These are phyloP conservation scores for Escallonia herrerae DNA, from an alignment of 129 eudicot genomes.

Conservation along the genomic window DNA sequence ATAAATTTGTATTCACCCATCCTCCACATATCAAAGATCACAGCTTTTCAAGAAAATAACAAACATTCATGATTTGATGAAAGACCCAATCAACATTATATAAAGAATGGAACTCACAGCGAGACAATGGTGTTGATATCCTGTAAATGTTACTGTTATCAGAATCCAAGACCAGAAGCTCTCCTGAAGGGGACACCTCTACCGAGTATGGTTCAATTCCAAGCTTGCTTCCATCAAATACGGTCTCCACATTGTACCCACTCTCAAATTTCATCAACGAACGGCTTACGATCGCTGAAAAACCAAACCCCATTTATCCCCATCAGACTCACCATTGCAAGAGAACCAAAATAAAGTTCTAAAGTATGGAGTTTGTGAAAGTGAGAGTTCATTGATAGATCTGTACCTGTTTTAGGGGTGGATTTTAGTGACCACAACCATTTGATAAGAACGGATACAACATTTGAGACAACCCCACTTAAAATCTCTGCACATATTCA, in stretches of 20 bases:
- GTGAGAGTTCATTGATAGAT: background rate
- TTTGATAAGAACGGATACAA: conserved; percentile 63
- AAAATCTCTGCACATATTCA: conserved; percentile 51
- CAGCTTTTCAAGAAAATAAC: background rate
- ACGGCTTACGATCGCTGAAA: conserved; percentile 64
- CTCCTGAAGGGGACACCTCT: conserved; percentile 64
- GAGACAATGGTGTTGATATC: conserved; percentile 75
- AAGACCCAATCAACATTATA: background rate
- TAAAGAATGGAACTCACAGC: conserved; percentile 46
- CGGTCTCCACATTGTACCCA: conserved; percentile 87
- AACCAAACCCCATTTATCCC: conserved; percentile 6
- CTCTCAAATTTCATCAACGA: conserved; percentile 92
- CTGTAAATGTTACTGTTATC: conserved; percentile 73
- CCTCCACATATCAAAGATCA: background rate
- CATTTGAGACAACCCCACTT: conserved; percentile 71
- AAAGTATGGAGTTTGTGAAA: background rate
- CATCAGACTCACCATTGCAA: background rate
- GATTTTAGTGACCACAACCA: conserved; percentile 88
- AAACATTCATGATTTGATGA: background rate
- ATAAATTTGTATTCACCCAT: no score
- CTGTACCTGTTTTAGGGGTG: conserved; percentile 37
- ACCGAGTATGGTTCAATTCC: conserved; percentile 92
- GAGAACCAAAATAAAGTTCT: background rate
- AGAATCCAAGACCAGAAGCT: conserved; percentile 71
- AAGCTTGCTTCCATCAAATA: conserved; percentile 89